Conservation (phyloP, 2,329 filamentous ascomycete genomes). For the Periconia macrospinosa region DNA sequence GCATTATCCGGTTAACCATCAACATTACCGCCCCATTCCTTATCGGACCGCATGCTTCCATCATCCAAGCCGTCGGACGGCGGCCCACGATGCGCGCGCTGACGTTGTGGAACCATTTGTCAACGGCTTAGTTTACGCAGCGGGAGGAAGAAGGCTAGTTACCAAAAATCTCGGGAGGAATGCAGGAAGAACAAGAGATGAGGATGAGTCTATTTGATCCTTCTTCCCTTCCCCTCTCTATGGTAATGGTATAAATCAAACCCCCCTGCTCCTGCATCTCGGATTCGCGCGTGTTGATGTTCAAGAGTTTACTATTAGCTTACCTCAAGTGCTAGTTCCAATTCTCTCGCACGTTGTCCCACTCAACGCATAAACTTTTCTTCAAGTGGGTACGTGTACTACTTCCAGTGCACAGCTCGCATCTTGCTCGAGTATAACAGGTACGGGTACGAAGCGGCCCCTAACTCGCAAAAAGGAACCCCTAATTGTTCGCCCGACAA, state of each 20-base stretch:
- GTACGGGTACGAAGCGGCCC: neutral
- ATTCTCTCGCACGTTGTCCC: neutral
- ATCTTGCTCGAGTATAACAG: neutral
- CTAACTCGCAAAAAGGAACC: neutral
- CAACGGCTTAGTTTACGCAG: neutral
- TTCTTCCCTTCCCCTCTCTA: neutral
- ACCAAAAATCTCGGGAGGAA: neutral
- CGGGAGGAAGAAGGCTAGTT: neutral
- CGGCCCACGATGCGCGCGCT: neutral
- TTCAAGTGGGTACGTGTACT: no score
- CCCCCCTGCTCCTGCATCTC: no score
- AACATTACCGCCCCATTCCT: neutral
- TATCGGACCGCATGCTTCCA: neutral
- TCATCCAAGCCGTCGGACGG: conserved; percentile 1
- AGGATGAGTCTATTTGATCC: conserved; percentile 1
- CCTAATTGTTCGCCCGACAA: neutral
- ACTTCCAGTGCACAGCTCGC: neutral
- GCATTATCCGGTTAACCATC: neutral
- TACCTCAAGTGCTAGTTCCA: neutral
- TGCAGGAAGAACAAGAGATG: conserved; percentile 4
- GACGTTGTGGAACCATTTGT: neutral
- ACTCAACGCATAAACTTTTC: neutral
- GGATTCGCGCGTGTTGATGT: no score
- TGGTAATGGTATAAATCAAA: no score
- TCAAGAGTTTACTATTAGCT: no score